Base-by-base conservation (phyloP, 2,329 filamentous ascomycete genomes). In the Penicillium sp. region DNA sequence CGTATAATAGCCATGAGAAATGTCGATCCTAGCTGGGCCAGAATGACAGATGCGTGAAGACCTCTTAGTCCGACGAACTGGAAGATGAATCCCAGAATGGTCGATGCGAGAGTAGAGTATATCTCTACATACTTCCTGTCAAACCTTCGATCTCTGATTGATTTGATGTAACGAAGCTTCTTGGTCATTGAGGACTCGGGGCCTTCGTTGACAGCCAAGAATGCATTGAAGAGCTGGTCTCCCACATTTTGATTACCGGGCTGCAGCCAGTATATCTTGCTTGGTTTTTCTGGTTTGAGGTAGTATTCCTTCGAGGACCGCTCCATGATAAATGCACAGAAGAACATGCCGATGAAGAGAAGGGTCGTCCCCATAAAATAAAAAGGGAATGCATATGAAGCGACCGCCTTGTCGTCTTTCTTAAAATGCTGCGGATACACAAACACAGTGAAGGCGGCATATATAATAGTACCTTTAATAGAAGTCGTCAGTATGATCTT, bases 21-120 rank as follows among this genome's bases (percentile, higher is more conserved):
- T 0, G 69, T 73, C 1, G 68, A 67, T 0, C 69, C 71, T 18
- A 75, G 34, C 35, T 74, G 68, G 26, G 66, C 63, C 2, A 76
- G 51, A 14, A 68, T 69, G 7, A 76, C 70, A 0, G 70, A 71
- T 1, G 71, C 61, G 47, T 75, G 70, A 5, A 75, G 60, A 1
- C 69, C 72, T 44, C 73, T 63, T 1, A 74, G 59, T 2, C 74
- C 74, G 7, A 76, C 59, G 29, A 76, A 76, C 47, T 76, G 73
- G 1, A 70, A 42, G 3, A 75, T 57, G 16, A 72, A 76, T 1
- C 73, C 73, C 4, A 67, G 2, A 10, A 71, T 51, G 0, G 71
- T 71, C 1, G 67, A 45, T 0, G 41, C 14, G 8, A 74, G 51
- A 3, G 65, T 63, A 7, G 58, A 49, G 2, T 67, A 42, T 1